Evolutionary conservation across 1,139 yeast genomes (phyloP), one percentile per base, ranked within the genome.

Genomic region (Taiozyma sp.): DNA sequence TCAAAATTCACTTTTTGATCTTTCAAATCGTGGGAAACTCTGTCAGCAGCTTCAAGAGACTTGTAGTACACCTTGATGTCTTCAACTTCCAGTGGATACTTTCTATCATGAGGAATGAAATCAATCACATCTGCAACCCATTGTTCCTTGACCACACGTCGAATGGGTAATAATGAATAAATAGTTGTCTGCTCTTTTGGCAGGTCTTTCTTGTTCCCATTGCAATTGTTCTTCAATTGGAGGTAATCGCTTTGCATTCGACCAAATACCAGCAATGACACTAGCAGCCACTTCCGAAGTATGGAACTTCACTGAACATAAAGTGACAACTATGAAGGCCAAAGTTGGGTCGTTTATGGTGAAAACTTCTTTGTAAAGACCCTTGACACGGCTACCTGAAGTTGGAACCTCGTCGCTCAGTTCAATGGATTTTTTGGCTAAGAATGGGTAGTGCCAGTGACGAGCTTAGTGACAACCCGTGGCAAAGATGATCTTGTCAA

Each of bases 181-280:
- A n/a, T 55, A 53, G 45, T 57, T 59, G 14, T 66, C 70, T 8
- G 51, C 55, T 5, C 50, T 51, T 16, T 38, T 48, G 0, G 22
- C 58, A 57, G 57, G 22, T 44, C 65, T 48, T 6, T 54, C 41
- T 2, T 34, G 14, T 38, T 59, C 62, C 64, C 64, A 62, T 22
- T 47, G 22, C 4, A 16, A 4, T 34, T 56, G 59, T 9, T 51
- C 59, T 19, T 70, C 74, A 43, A 68, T 70, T 7, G 66, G 54
- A 0, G 87, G 86, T 8, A 82, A 64, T n/a, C 58, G 45, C 13
- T 81, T 63, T 43, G 76, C 68, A 4, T 78, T 78, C 6, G 75
- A 66, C 72, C 81, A 82, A 5, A 83, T 75, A 57, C 85, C 74
- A 12, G 84, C 79, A 36, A 82, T 66, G 60, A 78, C 75, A n/a